Evolutionary conservation across 2,329 filamentous ascomycete species (phyloP).

Genomic region (Dendryphion nanum): DNA sequence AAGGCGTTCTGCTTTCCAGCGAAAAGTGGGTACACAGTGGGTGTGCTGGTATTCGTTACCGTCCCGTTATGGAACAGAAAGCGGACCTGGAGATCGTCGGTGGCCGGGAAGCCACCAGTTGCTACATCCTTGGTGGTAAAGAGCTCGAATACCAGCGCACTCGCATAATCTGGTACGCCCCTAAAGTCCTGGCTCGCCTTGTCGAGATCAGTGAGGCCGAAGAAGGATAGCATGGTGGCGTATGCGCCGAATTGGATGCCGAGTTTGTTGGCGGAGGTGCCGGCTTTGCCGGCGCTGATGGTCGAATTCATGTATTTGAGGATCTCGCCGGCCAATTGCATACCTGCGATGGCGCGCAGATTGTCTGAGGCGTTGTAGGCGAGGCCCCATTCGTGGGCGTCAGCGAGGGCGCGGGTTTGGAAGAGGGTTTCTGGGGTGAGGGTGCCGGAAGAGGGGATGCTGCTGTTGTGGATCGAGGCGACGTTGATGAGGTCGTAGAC

Average conservation of each 20-base stretch:
- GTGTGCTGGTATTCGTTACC: slow-evolving; percentile 44
- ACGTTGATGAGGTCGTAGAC: slow-evolving; percentile 65
- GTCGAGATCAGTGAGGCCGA: slow-evolving; percentile 56
- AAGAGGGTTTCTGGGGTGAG: slow-evolving; percentile 61
- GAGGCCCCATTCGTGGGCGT: slow-evolving; percentile 77
- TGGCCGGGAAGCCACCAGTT: slow-evolving; percentile 42
- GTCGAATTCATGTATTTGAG: slow-evolving; percentile 46
- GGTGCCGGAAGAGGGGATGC: slow-evolving; percentile 55
- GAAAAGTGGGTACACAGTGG: slow-evolving; percentile 59
- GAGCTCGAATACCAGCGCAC: slow-evolving; percentile 75
- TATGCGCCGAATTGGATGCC: slow-evolving; percentile 62
- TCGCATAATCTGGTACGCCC: slow-evolving; percentile 80
- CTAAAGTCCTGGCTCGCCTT: slow-evolving; percentile 62
- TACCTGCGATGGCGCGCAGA: slow-evolving; percentile 47
- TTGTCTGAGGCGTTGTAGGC: slow-evolving; percentile 68
- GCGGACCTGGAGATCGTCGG: slow-evolving; percentile 55
- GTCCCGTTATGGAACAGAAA: slow-evolving; percentile 66
- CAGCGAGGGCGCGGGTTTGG: slow-evolving; percentile 71
- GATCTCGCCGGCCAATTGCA: slow-evolving; percentile 49
- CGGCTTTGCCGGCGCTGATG: slow-evolving; percentile 26
- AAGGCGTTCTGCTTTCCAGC: slow-evolving; percentile 57
- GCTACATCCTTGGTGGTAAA: slow-evolving; percentile 48
- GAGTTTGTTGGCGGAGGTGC: slow-evolving; percentile 41
- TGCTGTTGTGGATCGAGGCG: slow-evolving; percentile 61
- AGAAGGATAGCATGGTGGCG: slow-evolving; percentile 60